Conservation (phyloP, 768 basidiomycete species). For the Termitomyces sp. region DNA sequence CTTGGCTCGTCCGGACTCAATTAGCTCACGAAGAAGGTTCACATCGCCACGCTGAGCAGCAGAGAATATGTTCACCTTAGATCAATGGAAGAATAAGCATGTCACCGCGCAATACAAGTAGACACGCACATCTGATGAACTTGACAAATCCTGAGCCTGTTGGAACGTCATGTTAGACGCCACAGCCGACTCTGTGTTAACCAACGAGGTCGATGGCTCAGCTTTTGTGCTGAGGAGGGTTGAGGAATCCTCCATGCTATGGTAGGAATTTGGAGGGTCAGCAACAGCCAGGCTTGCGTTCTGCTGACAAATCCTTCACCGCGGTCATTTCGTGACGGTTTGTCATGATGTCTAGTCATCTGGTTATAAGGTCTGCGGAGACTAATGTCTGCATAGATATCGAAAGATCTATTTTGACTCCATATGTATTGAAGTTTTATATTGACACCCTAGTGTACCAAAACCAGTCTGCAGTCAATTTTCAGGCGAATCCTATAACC, state of each 20-base stretch:
- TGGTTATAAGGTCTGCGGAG: too few species aligned
- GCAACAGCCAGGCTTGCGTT: not conserved
- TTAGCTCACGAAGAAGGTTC: constrained; percentile 51
- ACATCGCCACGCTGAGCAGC: constrained; percentile 89
- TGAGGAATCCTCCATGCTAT: constrained; percentile 31
- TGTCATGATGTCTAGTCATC: too few species aligned
- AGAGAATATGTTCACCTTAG: constrained; percentile 65
- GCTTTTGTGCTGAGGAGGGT: constrained; percentile 40
- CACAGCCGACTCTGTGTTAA: constrained; percentile 41
- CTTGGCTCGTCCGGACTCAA: constrained; percentile 64
- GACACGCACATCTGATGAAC: constrained; percentile 32
- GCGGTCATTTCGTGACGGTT: too few species aligned
- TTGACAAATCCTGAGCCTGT: constrained; percentile 33
- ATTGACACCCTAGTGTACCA: too few species aligned
- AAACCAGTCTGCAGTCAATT: too few species aligned
- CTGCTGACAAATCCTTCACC: constrained; percentile 1
- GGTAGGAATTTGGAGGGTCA: not conserved
- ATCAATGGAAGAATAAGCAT: not conserved
- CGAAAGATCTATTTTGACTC: too few species aligned
- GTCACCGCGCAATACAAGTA: not conserved
- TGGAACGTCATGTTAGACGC: constrained; percentile 43
- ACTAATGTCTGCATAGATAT: too few species aligned
- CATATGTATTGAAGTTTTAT: too few species aligned
- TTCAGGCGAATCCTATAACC: too few species aligned
- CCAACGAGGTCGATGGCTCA: constrained; percentile 41